Percentiles rank a stretch among this genome's conserved stretches.
phyloP scores from a whole-genome alignment of 768 basidiomycete species.

The Russula griseocarnosa region DNA sequence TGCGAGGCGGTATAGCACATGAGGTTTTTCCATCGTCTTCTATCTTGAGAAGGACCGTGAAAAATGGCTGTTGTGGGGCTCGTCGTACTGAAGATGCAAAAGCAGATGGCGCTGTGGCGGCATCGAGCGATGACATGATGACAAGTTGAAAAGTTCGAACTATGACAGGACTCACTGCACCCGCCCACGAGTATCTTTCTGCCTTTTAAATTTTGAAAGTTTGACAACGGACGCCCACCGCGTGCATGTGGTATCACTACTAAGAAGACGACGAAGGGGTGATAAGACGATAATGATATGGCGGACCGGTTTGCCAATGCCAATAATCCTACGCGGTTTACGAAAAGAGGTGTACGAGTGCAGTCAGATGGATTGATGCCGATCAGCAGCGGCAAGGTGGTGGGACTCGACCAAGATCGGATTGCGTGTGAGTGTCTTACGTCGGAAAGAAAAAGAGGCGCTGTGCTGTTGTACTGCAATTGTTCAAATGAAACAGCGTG shows the following conservation, averaged over 20 bases:
- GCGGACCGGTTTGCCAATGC: neutral
- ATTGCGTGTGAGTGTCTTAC: neutral
- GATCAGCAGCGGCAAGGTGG: constrained; percentile 1
- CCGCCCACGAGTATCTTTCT: neutral
- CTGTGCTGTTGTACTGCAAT: too few relatives aligned
- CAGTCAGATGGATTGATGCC: neutral
- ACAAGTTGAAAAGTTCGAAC: neutral
- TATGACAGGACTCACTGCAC: neutral
- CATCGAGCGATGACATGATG: constrained; percentile 2
- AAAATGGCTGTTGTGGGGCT: neutral
- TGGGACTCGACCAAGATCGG: neutral
- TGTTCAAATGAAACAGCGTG: too few relatives aligned
- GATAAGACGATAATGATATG: neutral
- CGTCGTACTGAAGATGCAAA: neutral
- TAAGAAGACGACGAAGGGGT: neutral
- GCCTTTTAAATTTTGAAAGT: neutral
- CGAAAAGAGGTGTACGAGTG: neutral
- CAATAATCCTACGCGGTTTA: neutral
- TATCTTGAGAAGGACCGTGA: neutral
- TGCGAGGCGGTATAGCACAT: neutral
- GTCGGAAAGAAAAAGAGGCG: neutral
- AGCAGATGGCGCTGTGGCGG: neutral
- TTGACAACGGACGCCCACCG: neutral
- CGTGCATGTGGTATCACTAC: neutral
- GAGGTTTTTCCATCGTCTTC: neutral